phyloP scores from a whole-genome alignment of 805 yeast genomes.

The Saccharomycopsis sp. region DNA sequence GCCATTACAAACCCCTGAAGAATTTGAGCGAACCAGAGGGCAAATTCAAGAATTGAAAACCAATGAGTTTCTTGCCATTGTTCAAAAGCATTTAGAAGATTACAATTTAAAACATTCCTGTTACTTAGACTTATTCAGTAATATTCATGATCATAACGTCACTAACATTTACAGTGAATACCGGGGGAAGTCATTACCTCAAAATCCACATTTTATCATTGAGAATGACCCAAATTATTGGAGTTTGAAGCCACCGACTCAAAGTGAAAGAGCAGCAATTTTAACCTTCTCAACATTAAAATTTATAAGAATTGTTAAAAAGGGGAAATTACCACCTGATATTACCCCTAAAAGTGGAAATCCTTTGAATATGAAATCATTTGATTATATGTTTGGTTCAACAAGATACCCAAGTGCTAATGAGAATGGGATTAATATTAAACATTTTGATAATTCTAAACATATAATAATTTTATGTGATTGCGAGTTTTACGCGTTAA shows the following conservation, averaged over 20 bases:
- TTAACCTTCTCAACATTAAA: slow-evolving; percentile 59
- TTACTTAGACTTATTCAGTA: slow-evolving; percentile 47
- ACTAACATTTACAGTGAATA: slow-evolving; percentile 58
- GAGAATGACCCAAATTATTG: slow-evolving; percentile 64
- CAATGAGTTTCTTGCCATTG: slow-evolving; percentile 34
- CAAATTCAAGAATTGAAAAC: slow-evolving; percentile 40
- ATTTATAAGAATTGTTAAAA: slow-evolving; percentile 35
- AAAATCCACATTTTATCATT: slow-evolving; percentile 68
- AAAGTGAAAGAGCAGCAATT: slow-evolving; percentile 61
- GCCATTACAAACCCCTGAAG: slow-evolving; percentile 51
- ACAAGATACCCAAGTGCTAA: slow-evolving; percentile 42
- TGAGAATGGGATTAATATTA: slow-evolving; percentile 62
- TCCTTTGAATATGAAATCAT: slow-evolving; percentile 63
- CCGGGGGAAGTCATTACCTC: slow-evolving; percentile 61
- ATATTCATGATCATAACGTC: slow-evolving; percentile 33
- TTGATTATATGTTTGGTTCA: slow-evolving; percentile 60
- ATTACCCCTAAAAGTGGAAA: slow-evolving; percentile 40
- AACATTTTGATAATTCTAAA: slow-evolving; percentile 54
- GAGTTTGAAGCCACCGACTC: slow-evolving; percentile 48
- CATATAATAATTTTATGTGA: slow-evolving; percentile 72
- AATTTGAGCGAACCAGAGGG: slow-evolving; percentile 37
- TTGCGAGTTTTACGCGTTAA: slow-evolving; percentile 84
- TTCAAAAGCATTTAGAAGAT: slow-evolving; percentile 49
- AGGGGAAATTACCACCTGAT: slow-evolving; percentile 51
- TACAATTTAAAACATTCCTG: slow-evolving; percentile 38